Base-by-base conservation (phyloP, 2,329 filamentous ascomycete species). In the Grosmannia penicillata region DNA sequence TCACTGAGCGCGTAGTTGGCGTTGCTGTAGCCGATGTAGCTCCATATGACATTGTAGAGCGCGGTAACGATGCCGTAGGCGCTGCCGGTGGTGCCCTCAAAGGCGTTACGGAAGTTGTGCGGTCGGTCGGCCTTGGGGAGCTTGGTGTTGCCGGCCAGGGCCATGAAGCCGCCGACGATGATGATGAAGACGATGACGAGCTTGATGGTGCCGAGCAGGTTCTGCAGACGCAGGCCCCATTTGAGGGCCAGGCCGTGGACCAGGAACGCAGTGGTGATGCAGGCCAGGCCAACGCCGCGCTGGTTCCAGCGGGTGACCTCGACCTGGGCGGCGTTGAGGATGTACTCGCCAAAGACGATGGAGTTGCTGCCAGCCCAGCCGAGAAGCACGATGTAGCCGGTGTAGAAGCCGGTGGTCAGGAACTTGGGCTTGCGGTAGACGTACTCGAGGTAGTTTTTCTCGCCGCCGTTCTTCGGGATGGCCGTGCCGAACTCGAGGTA, bases 11-110 rank as follows among this genome's bases (percentile, higher is more conserved):
- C 72, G 49, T 80, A 78, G 57, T 79, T 79, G 52, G 74, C 75
- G 53, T 79, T 80, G 58, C 65, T 71, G 61, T 77, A 78, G 19
- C 77, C 77, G 46, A 78, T 69, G 49, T 75, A 82, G 43, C 69
- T 75, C 69, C 76, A 82, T 49, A 82, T 76, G 44, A 82, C 75
- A 47, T 80, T 82, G 62, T 79, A 81, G 0, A 82, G 58, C 0
- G 78, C 75, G 1, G 72, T 80, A n/a, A 79, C 75, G 25, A 79
- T 65, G 34, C 73, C 74, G 45, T 82, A 82, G 2, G 73, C 68
- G 47, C 68, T 76, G 8, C 72, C 70, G 1, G 72, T 78, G 6
- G 77, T 81, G 8, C 77, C 77, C 33, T 68, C 65, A 45, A 82
- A 82, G 9, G 74, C 69, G 42, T 76, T 65, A 45, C 57, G 55